Evolutionary conservation across 805 yeast species (phyloP).

Genomic region (Cyberlindnera xylosilytica): DNA sequence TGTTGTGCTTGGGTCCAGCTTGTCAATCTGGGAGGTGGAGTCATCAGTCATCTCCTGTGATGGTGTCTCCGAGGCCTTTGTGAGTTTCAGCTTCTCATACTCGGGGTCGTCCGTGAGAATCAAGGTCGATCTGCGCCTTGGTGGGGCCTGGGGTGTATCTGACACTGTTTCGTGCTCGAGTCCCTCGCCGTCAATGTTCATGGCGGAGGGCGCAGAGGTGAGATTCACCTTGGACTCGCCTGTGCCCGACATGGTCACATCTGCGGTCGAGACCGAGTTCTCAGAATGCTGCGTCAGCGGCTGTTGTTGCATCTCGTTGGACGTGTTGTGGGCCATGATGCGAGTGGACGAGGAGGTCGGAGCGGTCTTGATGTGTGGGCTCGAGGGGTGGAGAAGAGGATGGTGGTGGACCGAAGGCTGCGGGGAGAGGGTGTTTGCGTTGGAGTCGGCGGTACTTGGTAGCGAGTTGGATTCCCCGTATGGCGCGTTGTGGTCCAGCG

Average conservation of each 20-base stretch:
- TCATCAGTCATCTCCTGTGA: slow-evolving; percentile 13
- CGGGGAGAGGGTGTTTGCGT: slow-evolving; percentile 5
- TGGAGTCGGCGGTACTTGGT: neutral
- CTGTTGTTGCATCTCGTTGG: slow-evolving; percentile 1
- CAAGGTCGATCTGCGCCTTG: slow-evolving; percentile 66
- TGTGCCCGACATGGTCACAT: slow-evolving; percentile 27
- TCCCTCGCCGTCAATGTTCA: slow-evolving; percentile 24
- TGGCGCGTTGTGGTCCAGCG: slow-evolving; percentile 4
- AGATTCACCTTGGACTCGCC: slow-evolving; percentile 24
- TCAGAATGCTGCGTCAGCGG: slow-evolving; percentile 5
- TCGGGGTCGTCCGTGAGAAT: slow-evolving; percentile 69
- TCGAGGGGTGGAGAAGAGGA: slow-evolving; percentile 21
- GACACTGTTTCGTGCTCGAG: neutral
- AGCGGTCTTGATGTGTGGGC: slow-evolving; percentile 10
- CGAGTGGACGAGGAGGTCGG: slow-evolving; percentile 21
- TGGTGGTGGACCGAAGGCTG: slow-evolving; percentile 15
- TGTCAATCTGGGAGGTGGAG: slow-evolving; percentile 11
- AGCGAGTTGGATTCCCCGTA: neutral
- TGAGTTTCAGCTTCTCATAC: slow-evolving; percentile 45
- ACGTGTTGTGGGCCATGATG: slow-evolving; percentile 20
- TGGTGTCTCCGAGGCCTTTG: slow-evolving; percentile 25
- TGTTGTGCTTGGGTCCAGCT: slow-evolving; percentile 7
- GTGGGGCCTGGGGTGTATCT: slow-evolving; percentile 14
- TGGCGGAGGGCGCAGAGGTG: slow-evolving; percentile 23
- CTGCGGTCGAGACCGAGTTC: slow-evolving; percentile 21